These are phyloP conservation scores for Xylariaceae sp. DNA, from an alignment of 2,329 filamentous ascomycete genomes.

Conservation along the genomic window DNA sequence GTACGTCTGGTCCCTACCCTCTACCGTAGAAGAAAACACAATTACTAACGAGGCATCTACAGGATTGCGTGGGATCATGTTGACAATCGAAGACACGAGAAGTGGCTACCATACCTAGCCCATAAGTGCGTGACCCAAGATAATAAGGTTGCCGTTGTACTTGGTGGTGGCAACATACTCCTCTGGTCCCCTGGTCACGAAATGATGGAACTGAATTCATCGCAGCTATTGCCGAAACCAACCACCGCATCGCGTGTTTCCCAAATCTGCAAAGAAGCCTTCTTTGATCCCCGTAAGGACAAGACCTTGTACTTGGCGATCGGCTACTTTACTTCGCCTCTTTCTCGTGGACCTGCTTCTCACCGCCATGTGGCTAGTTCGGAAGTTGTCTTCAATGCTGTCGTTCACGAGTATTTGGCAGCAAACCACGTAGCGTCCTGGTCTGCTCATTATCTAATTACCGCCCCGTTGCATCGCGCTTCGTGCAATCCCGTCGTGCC, in stretches of 20 bases:
- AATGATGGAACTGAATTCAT: slow-evolving; percentile 11
- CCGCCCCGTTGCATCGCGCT: not conserved
- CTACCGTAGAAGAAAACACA: not conserved
- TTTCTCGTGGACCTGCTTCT: not conserved
- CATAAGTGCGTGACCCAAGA: slow-evolving; percentile 15
- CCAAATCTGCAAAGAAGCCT: slow-evolving; percentile 7
- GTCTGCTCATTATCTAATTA: not conserved
- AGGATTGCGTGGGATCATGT: slow-evolving; percentile 29
- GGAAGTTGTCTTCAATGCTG: not conserved
- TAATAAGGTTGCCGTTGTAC: slow-evolving; percentile 19
- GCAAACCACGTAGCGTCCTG: not conserved
- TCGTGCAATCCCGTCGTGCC: no score
- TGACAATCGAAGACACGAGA: slow-evolving; percentile 18
- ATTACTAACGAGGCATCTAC: slow-evolving; percentile 11
- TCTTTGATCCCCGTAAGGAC: slow-evolving; percentile 21
- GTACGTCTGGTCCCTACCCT: slow-evolving; percentile 15
- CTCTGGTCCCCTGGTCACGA: slow-evolving; percentile 23
- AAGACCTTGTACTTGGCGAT: slow-evolving; percentile 22
- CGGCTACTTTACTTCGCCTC: not conserved
- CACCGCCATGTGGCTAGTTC: no score
- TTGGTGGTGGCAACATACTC: slow-evolving; percentile 19
- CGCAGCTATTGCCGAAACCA: slow-evolving; percentile 4
- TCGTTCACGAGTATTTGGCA: slow-evolving; percentile 7
- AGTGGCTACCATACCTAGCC: slow-evolving; percentile 16
- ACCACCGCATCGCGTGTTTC: not conserved